phyloP scores from a whole-genome alignment of 176 grass and related monocot species.

The Themeda triandra region DNA sequence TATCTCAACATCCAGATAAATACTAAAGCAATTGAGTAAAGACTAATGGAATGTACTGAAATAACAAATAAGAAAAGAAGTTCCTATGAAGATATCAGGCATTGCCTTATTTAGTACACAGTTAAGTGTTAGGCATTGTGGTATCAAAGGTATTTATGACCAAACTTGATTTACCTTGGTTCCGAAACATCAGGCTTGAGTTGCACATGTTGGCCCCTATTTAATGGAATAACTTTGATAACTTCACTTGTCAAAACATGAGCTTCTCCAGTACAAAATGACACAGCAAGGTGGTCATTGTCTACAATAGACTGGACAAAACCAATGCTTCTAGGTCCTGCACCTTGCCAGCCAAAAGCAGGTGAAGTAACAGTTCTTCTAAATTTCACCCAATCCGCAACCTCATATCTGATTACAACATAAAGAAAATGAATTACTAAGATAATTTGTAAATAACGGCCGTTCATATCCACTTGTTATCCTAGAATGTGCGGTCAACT shows the following conservation, averaged over 20 bases:
- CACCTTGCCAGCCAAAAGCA: constrained; percentile 89
- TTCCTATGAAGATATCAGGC: not conserved
- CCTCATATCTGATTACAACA: constrained; percentile 71
- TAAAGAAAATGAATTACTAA: constrained; percentile 25
- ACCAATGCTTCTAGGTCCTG: constrained; percentile 83
- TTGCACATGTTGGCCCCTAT: constrained; percentile 98
- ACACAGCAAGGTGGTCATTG: constrained; percentile 72
- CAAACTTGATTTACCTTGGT: constrained; percentile 65
- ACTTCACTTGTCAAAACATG: constrained; percentile 84
- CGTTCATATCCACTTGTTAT: not conserved
- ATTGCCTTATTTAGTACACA: constrained; percentile 27
- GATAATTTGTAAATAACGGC: constrained; percentile 10
- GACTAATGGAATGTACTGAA: not conserved
- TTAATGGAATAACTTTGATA: constrained; percentile 95
- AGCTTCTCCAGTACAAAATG: constrained; percentile 97
- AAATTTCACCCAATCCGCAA: constrained; percentile 96
- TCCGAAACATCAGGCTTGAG: constrained; percentile 78
- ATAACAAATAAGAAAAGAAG: not conserved
- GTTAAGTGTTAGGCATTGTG: not conserved
- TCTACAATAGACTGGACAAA: constrained; percentile 87
- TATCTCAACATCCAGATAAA: constrained; percentile 7
- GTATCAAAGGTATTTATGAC: not conserved
- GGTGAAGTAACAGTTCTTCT: constrained; percentile 74
- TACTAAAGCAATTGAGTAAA: not conserved
- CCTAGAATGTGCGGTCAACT: not conserved